These are phyloP conservation scores for Podochytrium sp. DNA, from an alignment of 192 early-diverging fungal genomes.

Conservation along the genomic window DNA sequence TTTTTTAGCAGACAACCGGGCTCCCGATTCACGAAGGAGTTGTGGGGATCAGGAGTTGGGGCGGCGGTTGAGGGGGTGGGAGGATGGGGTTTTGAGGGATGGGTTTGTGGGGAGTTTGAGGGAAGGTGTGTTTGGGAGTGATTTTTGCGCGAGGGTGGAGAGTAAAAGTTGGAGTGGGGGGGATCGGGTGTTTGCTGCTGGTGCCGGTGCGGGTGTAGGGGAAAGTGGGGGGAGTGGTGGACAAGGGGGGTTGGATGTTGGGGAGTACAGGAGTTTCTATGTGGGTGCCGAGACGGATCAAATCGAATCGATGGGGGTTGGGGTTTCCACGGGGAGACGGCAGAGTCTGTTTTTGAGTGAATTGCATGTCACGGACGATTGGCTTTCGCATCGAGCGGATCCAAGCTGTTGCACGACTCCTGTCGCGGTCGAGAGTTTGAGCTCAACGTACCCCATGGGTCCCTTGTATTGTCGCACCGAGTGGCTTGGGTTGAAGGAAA, in stretches of 20 bases:
- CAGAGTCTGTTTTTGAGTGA: conserved; percentile 1
- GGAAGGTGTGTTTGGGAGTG: conserved; percentile 22
- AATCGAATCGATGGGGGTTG: too few species aligned
- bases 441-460: neutral
- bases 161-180: too few species aligned
- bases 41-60: neutral
- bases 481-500: neutral
- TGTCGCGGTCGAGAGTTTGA: neutral
- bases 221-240: neutral
- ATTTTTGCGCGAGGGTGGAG: conserved; percentile 14
- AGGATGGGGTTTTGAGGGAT: neutral
- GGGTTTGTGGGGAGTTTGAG: conserved; percentile 13
- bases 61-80: neutral
- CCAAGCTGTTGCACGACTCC: neutral
- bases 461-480: neutral
- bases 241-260: too few species aligned
- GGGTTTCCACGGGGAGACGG: too few species aligned
- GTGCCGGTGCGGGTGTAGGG: neutral
- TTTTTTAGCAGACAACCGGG: neutral
- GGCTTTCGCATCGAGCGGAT: neutral
- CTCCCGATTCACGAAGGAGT: neutral
- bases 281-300: too few species aligned
- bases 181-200: too few species aligned
- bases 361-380: conserved; percentile 5
- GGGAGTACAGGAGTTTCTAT: too few species aligned